Evolutionary conservation across 164 flowering plant species (phyloP).

Genomic region (Cinnamomum micranthum): DNA sequence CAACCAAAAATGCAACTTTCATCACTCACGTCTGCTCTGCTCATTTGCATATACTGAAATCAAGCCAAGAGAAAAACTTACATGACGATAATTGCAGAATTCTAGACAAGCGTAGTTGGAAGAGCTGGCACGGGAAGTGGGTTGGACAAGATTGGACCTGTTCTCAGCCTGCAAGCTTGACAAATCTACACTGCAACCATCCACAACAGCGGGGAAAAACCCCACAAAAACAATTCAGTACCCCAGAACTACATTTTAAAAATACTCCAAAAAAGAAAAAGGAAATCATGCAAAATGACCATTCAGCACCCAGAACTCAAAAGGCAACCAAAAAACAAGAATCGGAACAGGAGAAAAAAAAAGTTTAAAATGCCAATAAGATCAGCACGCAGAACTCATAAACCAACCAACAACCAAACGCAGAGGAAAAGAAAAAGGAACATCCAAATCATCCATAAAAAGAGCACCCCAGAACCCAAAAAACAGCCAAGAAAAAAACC

Average conservation of each 20-base stretch:
- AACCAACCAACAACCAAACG: not conserved
- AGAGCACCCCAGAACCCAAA: no score
- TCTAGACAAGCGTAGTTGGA: slow-evolving; percentile 69
- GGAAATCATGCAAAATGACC: no score
- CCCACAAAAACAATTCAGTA: not conserved
- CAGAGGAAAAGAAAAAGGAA: not conserved
- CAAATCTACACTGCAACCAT: slow-evolving; percentile 74
- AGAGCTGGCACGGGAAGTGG: slow-evolving; percentile 58
- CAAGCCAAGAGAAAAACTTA: slow-evolving; percentile 14
- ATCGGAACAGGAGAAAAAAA: not conserved
- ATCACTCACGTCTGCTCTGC: no score
- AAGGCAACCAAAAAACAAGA: not conserved
- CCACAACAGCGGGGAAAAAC: not conserved
- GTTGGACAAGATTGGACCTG: slow-evolving; percentile 63
- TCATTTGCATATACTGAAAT: no score
- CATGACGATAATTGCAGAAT: slow-evolving; percentile 41
- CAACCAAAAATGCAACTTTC: no score
- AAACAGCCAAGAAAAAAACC: not conserved
- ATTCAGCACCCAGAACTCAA: no score
- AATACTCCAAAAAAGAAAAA: not conserved
- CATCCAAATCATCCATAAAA: not conserved
- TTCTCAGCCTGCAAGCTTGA: slow-evolving; percentile 68
- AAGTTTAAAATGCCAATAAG: not conserved
- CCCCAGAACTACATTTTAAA: not conserved
- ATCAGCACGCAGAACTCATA: not conserved